Base-by-base conservation (phyloP, 139 green algal species). In the Coccomyxa sp. region DNA sequence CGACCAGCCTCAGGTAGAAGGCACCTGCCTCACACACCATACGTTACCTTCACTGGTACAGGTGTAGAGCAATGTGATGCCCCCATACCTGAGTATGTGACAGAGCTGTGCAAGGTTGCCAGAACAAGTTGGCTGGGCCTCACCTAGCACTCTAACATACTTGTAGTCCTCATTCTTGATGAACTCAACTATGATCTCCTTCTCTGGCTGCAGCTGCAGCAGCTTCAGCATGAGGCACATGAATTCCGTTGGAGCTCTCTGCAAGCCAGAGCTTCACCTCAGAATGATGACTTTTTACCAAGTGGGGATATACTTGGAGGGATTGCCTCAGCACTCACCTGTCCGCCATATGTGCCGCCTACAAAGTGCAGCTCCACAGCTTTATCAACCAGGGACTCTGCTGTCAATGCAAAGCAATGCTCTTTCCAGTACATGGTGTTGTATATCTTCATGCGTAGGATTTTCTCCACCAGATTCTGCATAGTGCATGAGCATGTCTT, bases 91-190 rank as follows among this genome's bases (percentile, higher is more conserved):
- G n/a, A n/a, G n/a, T n/a, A n/a, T n/a, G n/a, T n/a, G n/a, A n/a
- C n/a, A n/a, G n/a, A n/a, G n/a, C n/a, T n/a, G n/a, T n/a, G n/a
- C n/a, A n/a, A n/a, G n/a, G n/a, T n/a, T n/a, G n/a, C n/a, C n/a
- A n/a, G n/a, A n/a, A n/a, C n/a, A n/a, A n/a, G n/a, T n/a, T n/a
- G n/a, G 50, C 3, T 4, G 2, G 22, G 18, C 39, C 84, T 35
- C 73, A 95, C 93, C 94, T 39, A 98, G 69, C 24, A 98, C 16
- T 0, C 93, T 87, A 8, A 98, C 85, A 76, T 97, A 98, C 85
- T 99, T 99, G 89, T 96, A 97, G 72, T 99, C 95, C 35, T 98
- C 94, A 73, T 99, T 98, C 55, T 93, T 96, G 33, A 99, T 98
- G 84, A 97, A 98, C 83, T 99, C 96, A 9, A 97, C 83, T n/a